Evolutionary conservation across 257 asterid species (phyloP), one percentile per base, ranked within the genome.

Genomic region (Parsonsia alboflavescens): DNA sequence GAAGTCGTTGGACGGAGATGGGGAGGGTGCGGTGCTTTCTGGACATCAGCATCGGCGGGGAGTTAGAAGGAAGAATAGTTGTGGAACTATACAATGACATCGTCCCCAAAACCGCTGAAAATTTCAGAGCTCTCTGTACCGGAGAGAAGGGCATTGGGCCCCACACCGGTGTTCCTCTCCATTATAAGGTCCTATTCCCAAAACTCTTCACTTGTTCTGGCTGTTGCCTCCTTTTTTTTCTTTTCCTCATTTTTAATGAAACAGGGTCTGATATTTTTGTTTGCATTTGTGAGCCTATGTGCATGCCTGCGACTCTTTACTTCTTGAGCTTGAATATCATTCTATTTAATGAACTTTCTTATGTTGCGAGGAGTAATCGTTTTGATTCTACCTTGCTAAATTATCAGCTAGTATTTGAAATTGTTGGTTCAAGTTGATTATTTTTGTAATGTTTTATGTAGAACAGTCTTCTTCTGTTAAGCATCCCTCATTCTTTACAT

Each of bases 81-180:
- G 85, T 94, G 21, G 98, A 94, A 77, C 89, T 94, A 36, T 92
- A 71, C 82, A 77, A 82, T 63, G 99, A 94, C 59, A 80, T 90
- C 24, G 99, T 94, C 36, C 99, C 99, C 67, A 89, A 80, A 81
- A 94, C 99, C 62, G 93, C 97, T 0, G 98, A 94, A 84, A 94
- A 94, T 83, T 94, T 94, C 86, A 84, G 98, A 82, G 97, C 98
- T 58, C 95, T 94, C 45, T 92, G 98, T 70, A 94, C 97, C 36
- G 98, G 98, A 66, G 98, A 94, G 89, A 94, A 92, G 75, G 98
- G 98, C 83, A 82, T 84, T 84, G 98, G 93, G 0, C 93, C 95
- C 1, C 81, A 81, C 76, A 86, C 97, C 67, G 95, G 88, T 4
- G 97, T 87, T 30, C 96, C 96, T 80, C 93, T 94, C 73, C 98